phyloP scores from a whole-genome alignment of 306 rosid species.

The Cyamopsis tetragonoloba region DNA sequence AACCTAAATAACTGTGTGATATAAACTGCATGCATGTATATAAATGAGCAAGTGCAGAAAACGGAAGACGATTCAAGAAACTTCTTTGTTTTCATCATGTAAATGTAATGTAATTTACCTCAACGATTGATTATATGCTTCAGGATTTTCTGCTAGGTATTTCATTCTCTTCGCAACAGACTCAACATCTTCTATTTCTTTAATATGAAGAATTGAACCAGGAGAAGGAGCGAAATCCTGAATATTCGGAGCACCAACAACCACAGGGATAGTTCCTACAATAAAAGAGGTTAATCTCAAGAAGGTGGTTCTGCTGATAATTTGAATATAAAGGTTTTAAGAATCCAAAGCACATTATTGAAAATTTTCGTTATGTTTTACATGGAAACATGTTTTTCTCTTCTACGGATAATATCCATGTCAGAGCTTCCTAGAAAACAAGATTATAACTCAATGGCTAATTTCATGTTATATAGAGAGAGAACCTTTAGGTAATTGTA shows the following conservation, averaged over 20 bases:
- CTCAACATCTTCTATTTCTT: constrained; percentile 58
- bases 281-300: constrained; percentile 25
- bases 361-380: not conserved
- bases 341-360: not conserved
- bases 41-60: not conserved
- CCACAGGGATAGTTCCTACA: constrained; percentile 85
- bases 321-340: not conserved
- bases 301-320: not conserved
- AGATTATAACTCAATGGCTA: not conserved
- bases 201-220: constrained; percentile 72
- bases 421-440: not conserved
- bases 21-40: not conserved
- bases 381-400: not conserved
- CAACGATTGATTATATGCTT: constrained; percentile 72
- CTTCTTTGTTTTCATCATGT: not conserved
- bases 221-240: constrained; percentile 79
- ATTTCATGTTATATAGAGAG: not conserved
- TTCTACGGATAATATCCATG: not conserved
- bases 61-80: not conserved
- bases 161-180: constrained; percentile 72
- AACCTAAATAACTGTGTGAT: not conserved
- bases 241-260: constrained; percentile 92
- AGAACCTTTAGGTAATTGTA: not conserved
- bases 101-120: constrained; percentile 47
- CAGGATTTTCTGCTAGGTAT: constrained; percentile 67